These are phyloP conservation scores for Aspergillus uvarum DNA, from an alignment of 2,329 filamentous ascomycete genomes.

Conservation along the genomic window DNA sequence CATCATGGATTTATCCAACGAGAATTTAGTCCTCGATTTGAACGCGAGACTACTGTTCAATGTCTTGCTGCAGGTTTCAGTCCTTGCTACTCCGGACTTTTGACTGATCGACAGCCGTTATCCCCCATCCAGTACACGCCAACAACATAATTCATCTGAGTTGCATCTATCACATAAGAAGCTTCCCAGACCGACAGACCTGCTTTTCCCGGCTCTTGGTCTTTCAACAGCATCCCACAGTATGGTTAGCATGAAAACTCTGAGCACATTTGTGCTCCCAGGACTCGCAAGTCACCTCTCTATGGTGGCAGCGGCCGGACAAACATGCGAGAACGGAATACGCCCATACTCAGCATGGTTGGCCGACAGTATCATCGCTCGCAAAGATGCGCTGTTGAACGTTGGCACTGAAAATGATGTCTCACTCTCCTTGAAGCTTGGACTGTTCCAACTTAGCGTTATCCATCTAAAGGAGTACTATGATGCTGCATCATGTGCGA, in stretches of 20 bases:
- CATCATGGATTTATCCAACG: background rate
- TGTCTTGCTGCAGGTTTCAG: background rate
- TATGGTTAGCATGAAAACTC: background rate
- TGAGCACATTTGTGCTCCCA: background rate
- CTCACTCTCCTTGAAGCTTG: slow-evolving; percentile 22
- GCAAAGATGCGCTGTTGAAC: slow-evolving; percentile 21
- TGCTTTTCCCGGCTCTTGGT: background rate
- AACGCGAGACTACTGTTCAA: background rate
- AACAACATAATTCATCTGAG: background rate
- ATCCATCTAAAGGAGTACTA: slow-evolving; percentile 18
- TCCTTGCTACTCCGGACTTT: background rate
- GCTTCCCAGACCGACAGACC: background rate
- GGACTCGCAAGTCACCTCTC: background rate
- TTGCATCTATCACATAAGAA: background rate
- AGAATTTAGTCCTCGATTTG: background rate
- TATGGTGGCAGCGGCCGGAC: background rate
- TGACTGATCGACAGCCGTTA: background rate
- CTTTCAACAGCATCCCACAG: background rate
- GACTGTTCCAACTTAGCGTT: slow-evolving; percentile 26
- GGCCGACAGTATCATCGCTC: slow-evolving; percentile 29
- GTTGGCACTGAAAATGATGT: background rate
- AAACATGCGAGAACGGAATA: background rate
- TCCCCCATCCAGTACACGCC: background rate
- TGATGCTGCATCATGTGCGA: slow-evolving; percentile 10
- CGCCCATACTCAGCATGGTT: slow-evolving; percentile 28